These are phyloP conservation scores for Dichotomopilus funicola DNA, from an alignment of 2,329 filamentous ascomycete species.

Conservation along the genomic window DNA sequence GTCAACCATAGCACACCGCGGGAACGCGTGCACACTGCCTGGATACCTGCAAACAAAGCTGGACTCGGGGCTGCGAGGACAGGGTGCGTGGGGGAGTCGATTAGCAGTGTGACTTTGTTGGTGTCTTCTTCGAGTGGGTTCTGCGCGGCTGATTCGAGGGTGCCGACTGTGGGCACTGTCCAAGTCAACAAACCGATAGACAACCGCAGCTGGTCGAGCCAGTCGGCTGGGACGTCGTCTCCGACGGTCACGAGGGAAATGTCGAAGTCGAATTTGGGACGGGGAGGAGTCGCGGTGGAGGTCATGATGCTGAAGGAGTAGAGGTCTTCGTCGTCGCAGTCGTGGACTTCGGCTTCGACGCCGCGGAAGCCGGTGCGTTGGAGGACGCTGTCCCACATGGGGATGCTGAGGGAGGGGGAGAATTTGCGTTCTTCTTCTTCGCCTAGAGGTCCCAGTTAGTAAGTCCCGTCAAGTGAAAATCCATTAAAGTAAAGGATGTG, in stretches of 20 bases:
- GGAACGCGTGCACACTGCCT: conserved; percentile 14
- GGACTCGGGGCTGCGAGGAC: conserved; percentile 12
- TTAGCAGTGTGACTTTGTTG: conserved; percentile 18
- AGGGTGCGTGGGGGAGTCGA: conserved; percentile 17
- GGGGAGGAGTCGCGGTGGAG: conserved; percentile 11
- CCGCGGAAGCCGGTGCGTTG: conserved; percentile 21
- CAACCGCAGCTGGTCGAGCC: conserved; percentile 19
- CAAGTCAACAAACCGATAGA: conserved; percentile 19
- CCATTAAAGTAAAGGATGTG: too few species aligned
- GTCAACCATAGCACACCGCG: conserved; percentile 22
- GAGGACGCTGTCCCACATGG: conserved; percentile 26
- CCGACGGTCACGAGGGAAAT: conserved; percentile 16
- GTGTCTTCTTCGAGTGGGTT: not conserved
- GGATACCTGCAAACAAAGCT: conserved; percentile 16
- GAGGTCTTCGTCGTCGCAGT: conserved; percentile 22
- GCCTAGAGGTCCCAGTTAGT: conserved; percentile 8
- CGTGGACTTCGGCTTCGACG: conserved; percentile 21
- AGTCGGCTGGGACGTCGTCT: conserved; percentile 2
- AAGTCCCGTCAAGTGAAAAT: not conserved
- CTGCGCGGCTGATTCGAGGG: conserved; percentile 2
- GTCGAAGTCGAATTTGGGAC: conserved; percentile 17
- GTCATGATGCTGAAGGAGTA: conserved; percentile 22
- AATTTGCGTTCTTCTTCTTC: conserved; percentile 23
- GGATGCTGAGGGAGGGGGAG: conserved; percentile 19
- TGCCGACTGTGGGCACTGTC: conserved; percentile 16